Conservation (phyloP, 1,139 yeast species). For the Candida neerlandica region DNA sequence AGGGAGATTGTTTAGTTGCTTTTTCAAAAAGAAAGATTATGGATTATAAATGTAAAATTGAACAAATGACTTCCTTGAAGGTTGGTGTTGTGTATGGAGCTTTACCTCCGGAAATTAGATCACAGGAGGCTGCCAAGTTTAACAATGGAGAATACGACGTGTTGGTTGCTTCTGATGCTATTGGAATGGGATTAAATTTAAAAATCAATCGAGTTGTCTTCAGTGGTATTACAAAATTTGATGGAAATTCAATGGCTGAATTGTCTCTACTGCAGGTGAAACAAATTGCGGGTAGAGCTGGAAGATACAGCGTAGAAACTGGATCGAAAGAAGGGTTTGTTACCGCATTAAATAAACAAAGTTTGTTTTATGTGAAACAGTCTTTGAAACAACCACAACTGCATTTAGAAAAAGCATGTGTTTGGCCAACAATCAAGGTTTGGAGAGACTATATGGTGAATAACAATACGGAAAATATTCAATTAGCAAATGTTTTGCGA, state of each 20-base stretch:
- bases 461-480: slow-evolving; percentile 41
- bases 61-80: slow-evolving; percentile 57
- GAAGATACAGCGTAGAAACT: slow-evolving; percentile 56
- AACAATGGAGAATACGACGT: slow-evolving; percentile 76
- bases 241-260: slow-evolving; percentile 56
- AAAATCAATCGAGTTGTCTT: slow-evolving; percentile 81
- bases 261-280: slow-evolving; percentile 70
- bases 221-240: slow-evolving; percentile 65
- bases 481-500: slow-evolving; percentile 12
- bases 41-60: slow-evolving; percentile 66
- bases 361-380: slow-evolving; percentile 43
- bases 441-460: slow-evolving; percentile 61
- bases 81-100: slow-evolving; percentile 96
- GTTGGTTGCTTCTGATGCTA: slow-evolving; percentile 92
- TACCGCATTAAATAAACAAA: slow-evolving; percentile 50
- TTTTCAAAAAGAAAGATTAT: slow-evolving; percentile 76
- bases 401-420: slow-evolving; percentile 54
- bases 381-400: slow-evolving; percentile 50
- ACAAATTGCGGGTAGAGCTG: slow-evolving; percentile 98
- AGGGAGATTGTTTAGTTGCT: slow-evolving; percentile 90
- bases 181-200: slow-evolving; percentile 95
- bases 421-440: slow-evolving; percentile 72
- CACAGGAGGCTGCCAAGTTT: slow-evolving; percentile 78
- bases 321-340: slow-evolving; percentile 61
- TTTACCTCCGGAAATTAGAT: slow-evolving; percentile 91